Conservation (phyloP, 805 yeast genomes). For the Myxozyma vanderwaltii region DNA sequence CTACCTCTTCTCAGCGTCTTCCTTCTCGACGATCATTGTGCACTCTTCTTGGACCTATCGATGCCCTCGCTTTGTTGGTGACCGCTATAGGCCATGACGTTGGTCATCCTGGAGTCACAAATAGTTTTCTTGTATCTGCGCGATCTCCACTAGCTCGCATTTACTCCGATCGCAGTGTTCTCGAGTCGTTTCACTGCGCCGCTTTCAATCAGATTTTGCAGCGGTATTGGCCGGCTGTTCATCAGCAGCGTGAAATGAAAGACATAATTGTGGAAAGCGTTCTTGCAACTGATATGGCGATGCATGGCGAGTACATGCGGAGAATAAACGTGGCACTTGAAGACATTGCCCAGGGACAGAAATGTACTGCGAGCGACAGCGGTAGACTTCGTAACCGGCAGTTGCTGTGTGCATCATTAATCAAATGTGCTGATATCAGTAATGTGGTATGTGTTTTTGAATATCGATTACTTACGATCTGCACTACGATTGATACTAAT, state of each 20-base stretch:
- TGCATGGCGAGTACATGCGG: conserved; percentile 72
- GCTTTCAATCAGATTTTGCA: conserved; percentile 56
- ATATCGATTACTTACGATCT: neutral
- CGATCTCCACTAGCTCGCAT: conserved; percentile 63
- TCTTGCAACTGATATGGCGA: conserved; percentile 92
- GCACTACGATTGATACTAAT: neutral
- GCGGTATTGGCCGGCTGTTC: conserved; percentile 50
- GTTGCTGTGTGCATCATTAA: conserved; percentile 65
- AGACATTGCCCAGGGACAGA: neutral
- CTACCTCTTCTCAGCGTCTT: neutral
- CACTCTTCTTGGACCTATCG: conserved; percentile 43
- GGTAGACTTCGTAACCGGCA: conserved; percentile 9
- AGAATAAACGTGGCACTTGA: conserved; percentile 33
- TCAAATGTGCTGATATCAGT: conserved; percentile 95
- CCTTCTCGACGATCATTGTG: conserved; percentile 1
- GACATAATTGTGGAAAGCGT: conserved; percentile 48
- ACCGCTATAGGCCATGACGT: conserved; percentile 94
- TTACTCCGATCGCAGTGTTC: conserved; percentile 66
- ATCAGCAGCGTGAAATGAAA: conserved; percentile 28
- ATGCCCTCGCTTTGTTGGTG: conserved; percentile 62
- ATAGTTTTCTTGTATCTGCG: conserved; percentile 62
- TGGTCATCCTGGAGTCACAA: conserved; percentile 96
- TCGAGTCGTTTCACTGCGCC: conserved; percentile 80
- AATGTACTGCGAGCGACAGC: neutral
- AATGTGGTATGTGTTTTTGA: conserved; percentile 54